A percentile compares a stretch with the other conserved stretches of the same genome.
These are phyloP conservation scores for Nyctanthes arbortristis DNA, from an alignment of 257 asterid genomes.

Conservation along the genomic window DNA sequence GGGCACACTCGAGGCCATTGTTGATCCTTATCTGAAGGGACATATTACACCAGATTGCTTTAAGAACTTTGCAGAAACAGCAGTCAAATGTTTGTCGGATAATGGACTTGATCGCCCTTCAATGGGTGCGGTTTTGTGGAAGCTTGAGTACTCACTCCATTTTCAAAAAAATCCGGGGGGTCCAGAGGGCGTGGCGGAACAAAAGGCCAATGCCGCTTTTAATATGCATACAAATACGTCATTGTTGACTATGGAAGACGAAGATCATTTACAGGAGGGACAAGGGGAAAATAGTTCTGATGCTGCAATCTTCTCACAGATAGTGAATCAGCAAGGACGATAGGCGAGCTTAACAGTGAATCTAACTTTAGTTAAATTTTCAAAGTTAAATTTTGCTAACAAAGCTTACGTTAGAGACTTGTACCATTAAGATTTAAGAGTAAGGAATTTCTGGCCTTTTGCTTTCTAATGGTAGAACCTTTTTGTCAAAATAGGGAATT, in stretches of 20 bases:
- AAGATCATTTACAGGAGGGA: slow-evolving; percentile 3
- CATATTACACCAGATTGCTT: slow-evolving; percentile 30
- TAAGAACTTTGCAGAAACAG: slow-evolving; percentile 32
- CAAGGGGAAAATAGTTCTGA: not conserved
- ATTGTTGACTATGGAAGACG: slow-evolving; percentile 25
- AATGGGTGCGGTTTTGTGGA: slow-evolving; percentile 47
- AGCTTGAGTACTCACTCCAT: slow-evolving; percentile 40
- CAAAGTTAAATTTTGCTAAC: not conserved
- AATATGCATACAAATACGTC: slow-evolving; percentile 31
- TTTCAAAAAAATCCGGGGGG: slow-evolving; percentile 35
- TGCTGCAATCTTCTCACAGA: not conserved
- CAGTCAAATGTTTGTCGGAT: slow-evolving; percentile 42
- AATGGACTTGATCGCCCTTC: slow-evolving; percentile 43
- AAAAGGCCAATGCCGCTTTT: slow-evolving; percentile 38
- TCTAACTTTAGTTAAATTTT: not conserved
- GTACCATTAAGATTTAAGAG: too few relatives aligned
- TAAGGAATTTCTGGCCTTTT: not conserved
- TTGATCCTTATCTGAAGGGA: slow-evolving; percentile 36
- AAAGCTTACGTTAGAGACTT: not conserved
- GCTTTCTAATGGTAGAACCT: not conserved
- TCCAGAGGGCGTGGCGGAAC: slow-evolving; percentile 24
- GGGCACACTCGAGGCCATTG: slow-evolving; percentile 23
- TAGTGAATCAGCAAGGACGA: not conserved
- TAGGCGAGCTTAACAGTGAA: not conserved
- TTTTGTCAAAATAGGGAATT: too few relatives aligned